phyloP scores from a whole-genome alignment of 257 asterid species.

The Jaltomata sinuosa region DNA sequence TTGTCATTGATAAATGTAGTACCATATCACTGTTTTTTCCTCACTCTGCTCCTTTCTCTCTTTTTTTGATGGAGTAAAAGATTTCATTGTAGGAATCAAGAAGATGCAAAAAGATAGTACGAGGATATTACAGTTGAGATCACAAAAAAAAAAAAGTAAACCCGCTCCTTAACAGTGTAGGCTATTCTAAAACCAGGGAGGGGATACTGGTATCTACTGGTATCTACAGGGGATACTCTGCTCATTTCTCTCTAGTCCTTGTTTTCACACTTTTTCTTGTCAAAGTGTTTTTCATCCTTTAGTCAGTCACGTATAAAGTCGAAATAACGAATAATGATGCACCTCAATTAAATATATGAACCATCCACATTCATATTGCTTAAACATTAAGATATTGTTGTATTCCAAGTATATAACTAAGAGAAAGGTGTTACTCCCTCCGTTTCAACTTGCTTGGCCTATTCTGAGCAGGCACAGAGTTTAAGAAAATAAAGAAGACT shows the following conservation, averaged over 20 bases:
- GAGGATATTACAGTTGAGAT: neutral
- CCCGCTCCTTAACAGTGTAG: neutral
- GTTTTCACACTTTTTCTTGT: neutral
- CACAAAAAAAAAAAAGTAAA: neutral
- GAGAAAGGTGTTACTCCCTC: neutral
- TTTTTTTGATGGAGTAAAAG: neutral
- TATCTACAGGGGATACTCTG: neutral
- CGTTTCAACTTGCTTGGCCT: too few species aligned
- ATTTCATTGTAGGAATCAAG: neutral
- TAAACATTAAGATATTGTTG: neutral
- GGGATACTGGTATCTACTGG: too few species aligned
- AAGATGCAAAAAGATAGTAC: neutral
- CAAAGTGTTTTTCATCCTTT: neutral
- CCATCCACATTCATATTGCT: neutral
- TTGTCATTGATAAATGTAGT: neutral
- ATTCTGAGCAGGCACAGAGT: too few species aligned
- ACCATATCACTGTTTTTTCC: neutral
- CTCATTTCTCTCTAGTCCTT: neutral
- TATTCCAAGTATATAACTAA: neutral
- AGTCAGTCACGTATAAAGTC: neutral
- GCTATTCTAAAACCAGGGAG: neutral
- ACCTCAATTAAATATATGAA: neutral
- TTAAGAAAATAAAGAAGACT: too few species aligned
- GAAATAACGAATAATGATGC: neutral
- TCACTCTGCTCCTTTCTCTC: neutral